A percentile compares a stretch with the other conserved stretches of the same genome.
Evolutionary conservation across 768 basidiomycete species (phyloP).

Genomic region (Phlebiopsis gigantea): DNA sequence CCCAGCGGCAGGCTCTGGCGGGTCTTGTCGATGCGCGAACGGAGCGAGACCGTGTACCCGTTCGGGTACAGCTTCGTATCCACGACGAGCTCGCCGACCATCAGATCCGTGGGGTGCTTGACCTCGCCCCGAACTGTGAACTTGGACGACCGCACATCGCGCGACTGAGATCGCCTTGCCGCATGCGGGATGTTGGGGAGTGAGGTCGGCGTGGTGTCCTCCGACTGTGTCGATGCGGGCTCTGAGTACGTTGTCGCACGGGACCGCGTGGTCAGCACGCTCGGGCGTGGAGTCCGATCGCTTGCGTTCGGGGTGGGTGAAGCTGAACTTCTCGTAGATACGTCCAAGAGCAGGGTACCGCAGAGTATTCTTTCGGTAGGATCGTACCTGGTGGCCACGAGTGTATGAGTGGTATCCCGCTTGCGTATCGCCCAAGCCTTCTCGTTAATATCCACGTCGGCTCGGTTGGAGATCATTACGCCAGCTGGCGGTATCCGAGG

Average conservation of each 20-base stretch:
- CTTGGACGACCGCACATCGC: constrained; percentile 36
- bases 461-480: constrained; percentile 51
- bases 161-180: constrained; percentile 29
- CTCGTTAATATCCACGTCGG: constrained; percentile 38
- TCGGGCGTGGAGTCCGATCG: constrained; percentile 37
- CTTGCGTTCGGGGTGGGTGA: constrained; percentile 19
- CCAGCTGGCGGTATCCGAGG: constrained; percentile 65
- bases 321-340: constrained; percentile 17
- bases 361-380: constrained; percentile 45
- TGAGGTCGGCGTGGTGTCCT: neutral
- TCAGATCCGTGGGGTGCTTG: constrained; percentile 56
- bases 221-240: neutral
- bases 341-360: constrained; percentile 43
- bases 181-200: constrained; percentile 6
- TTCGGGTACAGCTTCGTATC: constrained; percentile 77
- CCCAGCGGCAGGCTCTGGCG: constrained; percentile 33
- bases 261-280: constrained; percentile 30
- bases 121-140: constrained; percentile 62
- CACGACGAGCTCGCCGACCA: constrained; percentile 74
- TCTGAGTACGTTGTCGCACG: constrained; percentile 6
- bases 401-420: constrained; percentile 52
- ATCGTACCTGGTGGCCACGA: constrained; percentile 51
- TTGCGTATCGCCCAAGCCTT: constrained; percentile 56
- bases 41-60: constrained; percentile 58
- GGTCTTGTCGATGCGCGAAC: constrained; percentile 37